Evolutionary conservation across 2,329 filamentous ascomycete genomes (phyloP).

Genomic region (Cordyceps fumosorosea): DNA sequence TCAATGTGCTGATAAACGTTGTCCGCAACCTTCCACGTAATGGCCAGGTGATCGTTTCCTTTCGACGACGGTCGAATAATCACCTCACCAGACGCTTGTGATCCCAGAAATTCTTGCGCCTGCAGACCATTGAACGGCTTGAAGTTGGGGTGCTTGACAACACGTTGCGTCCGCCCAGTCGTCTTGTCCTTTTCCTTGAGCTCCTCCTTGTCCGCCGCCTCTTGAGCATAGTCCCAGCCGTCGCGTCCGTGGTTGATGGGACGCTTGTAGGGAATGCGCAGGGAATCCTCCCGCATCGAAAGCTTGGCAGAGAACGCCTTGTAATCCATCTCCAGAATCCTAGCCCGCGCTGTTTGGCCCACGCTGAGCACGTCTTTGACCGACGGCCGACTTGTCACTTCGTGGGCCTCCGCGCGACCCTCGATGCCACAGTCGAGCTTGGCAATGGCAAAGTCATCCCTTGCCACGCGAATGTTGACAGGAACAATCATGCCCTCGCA

Average conservation of each 20-base stretch:
- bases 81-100: conserved; percentile 78
- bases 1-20: conserved; percentile 97
- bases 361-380: conserved; percentile 67
- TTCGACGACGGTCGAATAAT: conserved; percentile 95
- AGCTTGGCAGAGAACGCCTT: conserved; percentile 79
- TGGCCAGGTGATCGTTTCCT: conserved; percentile 86
- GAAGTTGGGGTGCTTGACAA: conserved; percentile 97
- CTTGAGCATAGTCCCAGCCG: conserved; percentile 82
- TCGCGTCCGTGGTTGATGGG: conserved; percentile 65
- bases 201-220: conserved; percentile 74
- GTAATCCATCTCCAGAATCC: conserved; percentile 80
- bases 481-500: conserved; percentile 88
- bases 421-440: conserved; percentile 93
- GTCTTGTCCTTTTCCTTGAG: conserved; percentile 79
- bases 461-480: conserved; percentile 79
- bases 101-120: conserved; percentile 87
- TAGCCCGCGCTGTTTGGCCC: conserved; percentile 82
- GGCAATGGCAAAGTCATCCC: conserved; percentile 87
- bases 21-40: conserved; percentile 97
- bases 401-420: conserved; percentile 74
- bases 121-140: conserved; percentile 86
- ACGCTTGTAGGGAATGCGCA: conserved; percentile 65
- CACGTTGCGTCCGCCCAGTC: conserved; percentile 79
- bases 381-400: conserved; percentile 67
- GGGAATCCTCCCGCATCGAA: conserved; percentile 72